Base-by-base conservation (phyloP, 306 rosid species). In the Vigna mungo region DNA sequence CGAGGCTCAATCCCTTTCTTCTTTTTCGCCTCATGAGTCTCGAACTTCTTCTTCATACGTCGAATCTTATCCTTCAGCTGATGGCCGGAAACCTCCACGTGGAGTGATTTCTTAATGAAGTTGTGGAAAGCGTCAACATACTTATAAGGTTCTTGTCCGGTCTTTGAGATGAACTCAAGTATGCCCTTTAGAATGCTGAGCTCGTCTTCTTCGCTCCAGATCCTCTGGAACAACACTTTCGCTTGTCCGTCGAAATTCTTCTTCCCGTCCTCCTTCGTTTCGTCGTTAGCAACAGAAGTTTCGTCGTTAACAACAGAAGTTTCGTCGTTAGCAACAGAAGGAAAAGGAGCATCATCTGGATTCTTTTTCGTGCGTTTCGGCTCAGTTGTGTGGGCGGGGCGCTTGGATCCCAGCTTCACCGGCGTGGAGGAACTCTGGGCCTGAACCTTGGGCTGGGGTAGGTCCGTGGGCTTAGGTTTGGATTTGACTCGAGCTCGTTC, bases 151-250 rank as follows among this genome's bases (percentile, higher is more conserved):
- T 85, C 85, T 0, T 36, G 21, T 0, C 88, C 91, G 0, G 78
- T 87, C 46, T 67, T 75, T 1, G 81, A 75, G 0, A 55, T 12
- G 27, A 49, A 91, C 0, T 90, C 94, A 2, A 3, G 17, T 4
- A 94, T 61, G 0, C 96, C 91, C 11, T 78, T 76, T 0, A 92
- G 68, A 14, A 92, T 74, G 0, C 23, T 78, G 2, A 88, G 61
- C 36, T 85, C 93, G 10, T 92, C 96, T 0, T 86, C 92, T 25
- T 88, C 87, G 13, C 83, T 84, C 84, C 89, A 92, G 0, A 92
- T 2, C 47, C 97, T 79, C 84, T 84, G 92, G 70, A 81, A 72
- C 5, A 81, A 72, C 5, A 13, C 0, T 39, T 27, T 59, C 18
- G 18, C 0, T 0, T 12, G 39, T 0, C 12, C 17, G 9, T n/a